Conservation (phyloP, 169 alveolate genomes). For the Plasmodium vinckei region DNA sequence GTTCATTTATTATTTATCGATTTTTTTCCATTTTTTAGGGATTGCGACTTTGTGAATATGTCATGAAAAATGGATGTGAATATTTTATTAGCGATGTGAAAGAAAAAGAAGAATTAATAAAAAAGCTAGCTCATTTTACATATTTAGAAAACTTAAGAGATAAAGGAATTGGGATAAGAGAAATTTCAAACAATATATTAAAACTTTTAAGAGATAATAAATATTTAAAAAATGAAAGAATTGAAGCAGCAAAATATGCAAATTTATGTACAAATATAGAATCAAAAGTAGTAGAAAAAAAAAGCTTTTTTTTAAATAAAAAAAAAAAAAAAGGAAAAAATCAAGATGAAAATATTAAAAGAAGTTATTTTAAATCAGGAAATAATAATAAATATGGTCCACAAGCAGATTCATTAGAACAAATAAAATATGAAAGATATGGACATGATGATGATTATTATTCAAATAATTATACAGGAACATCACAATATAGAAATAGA, state of each 20-base stretch:
- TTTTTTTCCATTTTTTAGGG: conserved; percentile 14
- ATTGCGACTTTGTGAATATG: conserved; percentile 47
- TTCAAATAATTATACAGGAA: neutral
- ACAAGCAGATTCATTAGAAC: conserved; percentile 32
- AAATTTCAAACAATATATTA: conserved; percentile 63
- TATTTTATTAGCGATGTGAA: conserved; percentile 71
- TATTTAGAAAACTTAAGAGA: conserved; percentile 57
- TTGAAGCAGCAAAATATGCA: conserved; percentile 76
- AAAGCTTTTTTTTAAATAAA: conserved; percentile 53
- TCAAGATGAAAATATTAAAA: conserved; percentile 23
- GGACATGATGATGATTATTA: conserved; percentile 15
- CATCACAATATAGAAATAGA: conserved; percentile 3
- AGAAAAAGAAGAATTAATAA: conserved; percentile 56
- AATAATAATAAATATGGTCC: conserved; percentile 19
- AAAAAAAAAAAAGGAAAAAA: conserved; percentile 34
- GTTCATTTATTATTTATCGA: neutral
- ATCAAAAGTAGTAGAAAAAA: conserved; percentile 59
- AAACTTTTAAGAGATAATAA: conserved; percentile 36
- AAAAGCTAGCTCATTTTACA: conserved; percentile 66
- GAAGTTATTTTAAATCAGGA: conserved; percentile 12
- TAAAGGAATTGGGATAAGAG: conserved; percentile 66
- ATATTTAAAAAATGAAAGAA: conserved; percentile 67
- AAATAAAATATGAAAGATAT: conserved; percentile 68
- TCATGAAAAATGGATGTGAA: conserved; percentile 73
- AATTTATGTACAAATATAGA: conserved; percentile 57